Conservation (phyloP, 805 yeast genomes). For the Spencermartinsiella europaea region DNA sequence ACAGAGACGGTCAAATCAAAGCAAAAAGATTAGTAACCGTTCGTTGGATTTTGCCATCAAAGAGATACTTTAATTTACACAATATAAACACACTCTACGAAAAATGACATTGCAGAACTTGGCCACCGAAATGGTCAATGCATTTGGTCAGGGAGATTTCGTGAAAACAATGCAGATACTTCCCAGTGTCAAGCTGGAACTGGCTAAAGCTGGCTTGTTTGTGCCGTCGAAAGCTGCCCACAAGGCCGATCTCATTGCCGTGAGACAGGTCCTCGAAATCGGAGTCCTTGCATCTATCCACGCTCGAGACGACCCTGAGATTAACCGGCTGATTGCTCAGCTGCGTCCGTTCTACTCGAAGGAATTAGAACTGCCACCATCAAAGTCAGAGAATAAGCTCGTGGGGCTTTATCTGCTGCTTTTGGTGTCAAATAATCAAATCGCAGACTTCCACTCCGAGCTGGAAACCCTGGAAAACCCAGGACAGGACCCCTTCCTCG, state of each 20-base stretch:
- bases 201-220: slow-evolving; percentile 70
- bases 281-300: slow-evolving; percentile 81
- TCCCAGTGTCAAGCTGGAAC: slow-evolving; percentile 69
- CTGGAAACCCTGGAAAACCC: slow-evolving; percentile 63
- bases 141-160: slow-evolving; percentile 61
- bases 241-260: slow-evolving; percentile 62
- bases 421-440: slow-evolving; percentile 74
- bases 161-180: slow-evolving; percentile 54
- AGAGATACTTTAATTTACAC: too few species aligned
- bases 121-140: slow-evolving; percentile 60
- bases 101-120: slow-evolving; percentile 64
- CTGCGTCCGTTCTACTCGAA: slow-evolving; percentile 69
- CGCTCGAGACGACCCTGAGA: slow-evolving; percentile 53
- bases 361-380: slow-evolving; percentile 36
- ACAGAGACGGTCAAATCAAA: too few species aligned
- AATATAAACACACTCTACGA: too few species aligned
- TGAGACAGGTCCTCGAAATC: slow-evolving; percentile 79
- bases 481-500: slow-evolving; percentile 65
- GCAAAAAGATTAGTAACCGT: too few species aligned
- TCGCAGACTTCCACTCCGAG: slow-evolving; percentile 86
- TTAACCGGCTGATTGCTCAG: slow-evolving; percentile 67
- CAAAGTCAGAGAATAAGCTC: slow-evolving; percentile 65
- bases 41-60: too few species aligned
- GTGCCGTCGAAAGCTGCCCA: slow-evolving; percentile 50
- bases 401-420: slow-evolving; percentile 71